phyloP scores from a whole-genome alignment of 768 basidiomycete species.

The Macrocybe gigantea region DNA sequence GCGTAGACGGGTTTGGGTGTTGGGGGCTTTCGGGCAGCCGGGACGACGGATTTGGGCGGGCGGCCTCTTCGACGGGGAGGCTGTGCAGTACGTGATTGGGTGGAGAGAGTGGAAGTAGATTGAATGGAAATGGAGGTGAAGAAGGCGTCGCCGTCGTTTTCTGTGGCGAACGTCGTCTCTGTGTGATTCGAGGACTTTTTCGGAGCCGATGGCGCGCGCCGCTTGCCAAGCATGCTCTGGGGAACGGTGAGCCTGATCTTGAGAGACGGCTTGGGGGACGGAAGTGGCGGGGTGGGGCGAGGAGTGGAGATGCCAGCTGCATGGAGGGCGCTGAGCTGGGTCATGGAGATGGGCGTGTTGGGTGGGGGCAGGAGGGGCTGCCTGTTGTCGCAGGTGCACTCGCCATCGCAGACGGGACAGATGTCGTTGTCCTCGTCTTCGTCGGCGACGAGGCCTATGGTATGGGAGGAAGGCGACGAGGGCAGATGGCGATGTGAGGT shows the following conservation, averaged over 20 bases:
- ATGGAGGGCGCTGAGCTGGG: constrained; percentile 30
- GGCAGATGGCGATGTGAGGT: constrained; percentile 44
- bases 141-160: constrained; percentile 26
- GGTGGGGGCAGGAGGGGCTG: constrained; percentile 22
- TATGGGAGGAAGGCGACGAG: constrained; percentile 65
- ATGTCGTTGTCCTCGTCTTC: constrained; percentile 84
- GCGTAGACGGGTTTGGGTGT: constrained; percentile 3
- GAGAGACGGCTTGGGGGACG: constrained; percentile 33
- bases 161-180: constrained; percentile 35
- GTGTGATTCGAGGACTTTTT: constrained; percentile 22
- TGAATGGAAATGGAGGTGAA: constrained; percentile 7
- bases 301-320: constrained; percentile 23
- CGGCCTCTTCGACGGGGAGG: constrained; percentile 49
- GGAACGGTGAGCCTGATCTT: constrained; percentile 75
- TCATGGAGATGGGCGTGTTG: constrained; percentile 25
- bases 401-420: constrained; percentile 87
- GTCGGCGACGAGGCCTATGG: too few species aligned
- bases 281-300: constrained; percentile 19
- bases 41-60: constrained; percentile 41
- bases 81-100: constrained; percentile 9
- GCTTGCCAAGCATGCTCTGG: constrained; percentile 45
- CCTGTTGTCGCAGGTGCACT: constrained; percentile 70
- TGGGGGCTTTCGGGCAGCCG: constrained; percentile 3
- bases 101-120: constrained; percentile 10
- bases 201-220: constrained; percentile 16